Percentiles rank a stretch among this genome's conserved stretches.
Conservation (phyloP, 139 green algal species). For the Medakamo hakoo region DNA sequence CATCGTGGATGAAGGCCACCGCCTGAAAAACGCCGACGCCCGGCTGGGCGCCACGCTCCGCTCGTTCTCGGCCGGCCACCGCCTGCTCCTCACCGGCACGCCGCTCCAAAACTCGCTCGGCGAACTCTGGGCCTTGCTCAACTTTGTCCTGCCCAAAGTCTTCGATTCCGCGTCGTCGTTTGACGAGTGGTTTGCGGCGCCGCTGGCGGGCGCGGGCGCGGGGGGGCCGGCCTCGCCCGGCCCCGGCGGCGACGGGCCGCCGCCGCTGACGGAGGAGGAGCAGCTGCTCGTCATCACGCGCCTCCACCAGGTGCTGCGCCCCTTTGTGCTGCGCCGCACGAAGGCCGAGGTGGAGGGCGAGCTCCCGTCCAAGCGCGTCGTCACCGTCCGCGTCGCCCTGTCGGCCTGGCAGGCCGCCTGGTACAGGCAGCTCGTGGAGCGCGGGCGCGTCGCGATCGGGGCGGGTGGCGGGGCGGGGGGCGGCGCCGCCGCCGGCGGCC, state of each 20-base stretch:
- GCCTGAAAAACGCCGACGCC: constrained; percentile 59
- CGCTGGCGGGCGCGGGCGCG: constrained; percentile 1
- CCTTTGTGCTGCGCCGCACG: constrained; percentile 57
- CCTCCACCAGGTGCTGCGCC: constrained; percentile 68
- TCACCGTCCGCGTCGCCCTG: not conserved
- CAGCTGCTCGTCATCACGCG: constrained; percentile 70
- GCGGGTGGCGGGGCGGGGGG: no score
- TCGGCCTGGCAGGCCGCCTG: constrained; percentile 7
- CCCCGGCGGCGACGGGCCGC: constrained; percentile 1
- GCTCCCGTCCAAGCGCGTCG: constrained; percentile 30
- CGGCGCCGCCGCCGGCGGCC: not conserved
- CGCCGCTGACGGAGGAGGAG: constrained; percentile 69
- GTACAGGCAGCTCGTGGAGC: not conserved
- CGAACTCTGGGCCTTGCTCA: constrained; percentile 88
- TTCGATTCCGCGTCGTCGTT: constrained; percentile 41
- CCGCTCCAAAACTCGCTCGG: constrained; percentile 48
- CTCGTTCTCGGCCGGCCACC: constrained; percentile 15
- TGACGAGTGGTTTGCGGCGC: constrained; percentile 8
- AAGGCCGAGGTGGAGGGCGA: constrained; percentile 42
- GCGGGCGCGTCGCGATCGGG: not conserved
- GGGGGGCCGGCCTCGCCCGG: constrained; percentile 7
- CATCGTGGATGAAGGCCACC: constrained; percentile 46
- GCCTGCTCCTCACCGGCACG: constrained; percentile 50
- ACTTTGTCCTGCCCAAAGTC: constrained; percentile 79
- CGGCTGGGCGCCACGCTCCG: constrained; percentile 45